Conservation (phyloP, 345 rosid species). For the Luvunga scandens region DNA sequence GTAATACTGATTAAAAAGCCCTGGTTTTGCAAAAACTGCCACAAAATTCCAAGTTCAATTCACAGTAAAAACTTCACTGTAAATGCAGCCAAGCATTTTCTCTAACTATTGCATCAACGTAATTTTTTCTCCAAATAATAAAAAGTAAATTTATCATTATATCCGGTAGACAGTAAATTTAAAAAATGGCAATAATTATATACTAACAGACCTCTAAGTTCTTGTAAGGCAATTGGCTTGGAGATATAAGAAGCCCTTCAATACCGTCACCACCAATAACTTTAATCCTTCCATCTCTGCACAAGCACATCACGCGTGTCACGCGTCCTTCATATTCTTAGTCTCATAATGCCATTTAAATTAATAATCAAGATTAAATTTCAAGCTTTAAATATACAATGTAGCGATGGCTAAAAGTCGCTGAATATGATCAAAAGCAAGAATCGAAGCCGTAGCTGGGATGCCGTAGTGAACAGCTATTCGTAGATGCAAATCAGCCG, state of each 20-base stretch:
- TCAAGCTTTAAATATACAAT: conserved; percentile 37
- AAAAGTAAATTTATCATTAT: background rate
- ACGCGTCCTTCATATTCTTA: background rate
- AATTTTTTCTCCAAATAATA: background rate
- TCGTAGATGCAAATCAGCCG: conserved; percentile 46
- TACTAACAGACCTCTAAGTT: conserved; percentile 43
- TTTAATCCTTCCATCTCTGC: conserved; percentile 70
- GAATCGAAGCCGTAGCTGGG: conserved; percentile 61
- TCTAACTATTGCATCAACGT: background rate
- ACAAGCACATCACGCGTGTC: background rate
- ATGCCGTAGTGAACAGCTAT: conserved; percentile 51
- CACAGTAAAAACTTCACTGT: background rate
- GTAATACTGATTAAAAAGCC: conserved; percentile 55
- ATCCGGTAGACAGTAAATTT: background rate
- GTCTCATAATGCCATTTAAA: background rate
- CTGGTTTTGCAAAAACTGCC: conserved; percentile 67
- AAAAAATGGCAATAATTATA: too few relatives aligned
- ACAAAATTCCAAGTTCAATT: conserved; percentile 19
- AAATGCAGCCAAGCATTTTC: background rate
- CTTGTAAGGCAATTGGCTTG: conserved; percentile 50
- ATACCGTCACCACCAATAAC: conserved; percentile 64
- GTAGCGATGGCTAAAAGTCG: conserved; percentile 60
- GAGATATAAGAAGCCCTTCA: conserved; percentile 60
- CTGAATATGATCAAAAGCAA: conserved; percentile 64
- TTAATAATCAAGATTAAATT: background rate